Base-by-base conservation (phyloP, 805 yeast genomes). In the Candida namnaoensis region DNA sequence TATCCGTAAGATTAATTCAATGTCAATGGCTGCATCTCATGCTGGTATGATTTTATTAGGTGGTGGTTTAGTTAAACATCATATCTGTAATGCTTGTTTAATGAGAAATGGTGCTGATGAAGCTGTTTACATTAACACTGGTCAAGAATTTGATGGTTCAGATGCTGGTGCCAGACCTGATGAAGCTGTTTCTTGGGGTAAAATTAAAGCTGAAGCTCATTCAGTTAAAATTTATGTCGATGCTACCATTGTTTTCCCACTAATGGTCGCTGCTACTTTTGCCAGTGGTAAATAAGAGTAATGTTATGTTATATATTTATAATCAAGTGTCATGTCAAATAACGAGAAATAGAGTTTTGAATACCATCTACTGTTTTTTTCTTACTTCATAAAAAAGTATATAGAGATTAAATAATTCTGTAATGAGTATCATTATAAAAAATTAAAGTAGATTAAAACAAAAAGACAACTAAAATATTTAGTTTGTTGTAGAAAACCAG, bases 81-180 rank as follows among this genome's bases (percentile, higher is more conserved):
- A 93, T 60, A 93, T 93, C 53, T 90, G 95, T 55, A 93, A 93
- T 58, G 99, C 99, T 12, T 91, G 98, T 60, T 71, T 93, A 53
- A 93, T 93, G 99, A 83, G 99, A 71, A 95, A 93, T 55, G 99
- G 99, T 56, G 99, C 99, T 23, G 99, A 93, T 61, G 88, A 82
- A 59, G 98, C 99, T 6, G 96, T 93, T 15, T 93, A 78, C 65
- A 91, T 93, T 61, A 93, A 93, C 65, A 93, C 99, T 13, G 99
- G 96, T 38, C 98, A 93, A 66, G 99, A 93, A 61, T 93, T 88
- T 54, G 99, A 93, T 59, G 99, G 99, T 38, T 87, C 96, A 24
- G 99, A 93, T 63, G 98, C 99, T 10, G 99, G 99, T 49, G 99
- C 99, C 6, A 78, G 99, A 61, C 98, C 98, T 1, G 99, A 93